phyloP scores from a whole-genome alignment of 2,329 filamentous ascomycete genomes.

The Trichocomaceae sp. region DNA sequence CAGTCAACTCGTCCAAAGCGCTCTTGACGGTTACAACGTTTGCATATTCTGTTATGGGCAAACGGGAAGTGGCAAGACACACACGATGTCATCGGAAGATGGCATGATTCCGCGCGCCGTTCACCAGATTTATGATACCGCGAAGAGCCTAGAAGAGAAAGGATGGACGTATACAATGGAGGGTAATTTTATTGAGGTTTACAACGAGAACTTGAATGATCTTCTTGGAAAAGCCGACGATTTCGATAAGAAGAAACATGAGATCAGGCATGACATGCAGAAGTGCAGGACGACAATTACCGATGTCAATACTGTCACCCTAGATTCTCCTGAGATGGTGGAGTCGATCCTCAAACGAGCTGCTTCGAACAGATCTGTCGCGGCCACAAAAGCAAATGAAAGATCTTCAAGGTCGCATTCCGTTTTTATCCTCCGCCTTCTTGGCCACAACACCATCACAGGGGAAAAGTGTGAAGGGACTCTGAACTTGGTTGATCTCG shows the following conservation, averaged over 20 bases:
- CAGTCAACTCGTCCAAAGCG: slow-evolving; percentile 91
- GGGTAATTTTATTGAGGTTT: slow-evolving; percentile 93
- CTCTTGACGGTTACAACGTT: slow-evolving; percentile 94
- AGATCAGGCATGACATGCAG: slow-evolving; percentile 77
- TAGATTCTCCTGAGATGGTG: slow-evolving; percentile 74
- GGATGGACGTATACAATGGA: slow-evolving; percentile 94
- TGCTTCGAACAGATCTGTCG: slow-evolving; percentile 79
- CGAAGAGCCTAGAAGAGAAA: slow-evolving; percentile 75
- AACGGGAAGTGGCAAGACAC: slow-evolving; percentile 93
- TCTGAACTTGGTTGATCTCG: slow-evolving; percentile 90
- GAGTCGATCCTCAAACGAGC: slow-evolving; percentile 74
- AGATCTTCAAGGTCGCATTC: slow-evolving; percentile 90
- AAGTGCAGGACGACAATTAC: slow-evolving; percentile 76
- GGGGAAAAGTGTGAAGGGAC: slow-evolving; percentile 85
- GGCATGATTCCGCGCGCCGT: slow-evolving; percentile 95
- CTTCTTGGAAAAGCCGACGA: slow-evolving; percentile 66
- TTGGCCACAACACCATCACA: slow-evolving; percentile 63
- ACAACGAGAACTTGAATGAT: slow-evolving; percentile 96
- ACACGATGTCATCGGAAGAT: slow-evolving; percentile 84
- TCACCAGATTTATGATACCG: slow-evolving; percentile 86
- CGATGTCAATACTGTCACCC: slow-evolving; percentile 67
- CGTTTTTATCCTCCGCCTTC: slow-evolving; percentile 78
- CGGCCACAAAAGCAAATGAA: slow-evolving; percentile 96
- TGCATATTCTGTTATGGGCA: slow-evolving; percentile 99
- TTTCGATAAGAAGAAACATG: slow-evolving; percentile 73